Percentiles rank a stretch among this genome's conserved stretches.
phyloP scores from a whole-genome alignment of 805 yeast species.

The Grigorovia humatica region DNA sequence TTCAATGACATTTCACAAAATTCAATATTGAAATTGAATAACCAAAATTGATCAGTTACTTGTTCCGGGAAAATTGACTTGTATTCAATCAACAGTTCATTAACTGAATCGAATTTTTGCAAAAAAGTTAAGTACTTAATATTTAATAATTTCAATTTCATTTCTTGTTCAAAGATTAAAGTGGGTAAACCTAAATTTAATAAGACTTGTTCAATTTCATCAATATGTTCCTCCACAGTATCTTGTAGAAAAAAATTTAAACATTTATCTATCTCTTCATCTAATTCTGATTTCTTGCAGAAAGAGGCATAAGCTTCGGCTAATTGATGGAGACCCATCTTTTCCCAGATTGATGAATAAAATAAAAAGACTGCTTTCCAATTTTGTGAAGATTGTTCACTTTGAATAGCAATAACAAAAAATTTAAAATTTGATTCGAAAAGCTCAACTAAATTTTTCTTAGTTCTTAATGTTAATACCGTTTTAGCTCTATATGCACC shows the following conservation, averaged over 20 bases:
- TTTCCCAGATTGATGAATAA: conserved; percentile 11
- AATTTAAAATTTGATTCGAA: conserved; percentile 52
- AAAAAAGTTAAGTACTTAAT: conserved; percentile 29
- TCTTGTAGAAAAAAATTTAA: background rate
- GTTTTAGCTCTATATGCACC: conserved; percentile 61
- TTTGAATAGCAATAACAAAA: conserved; percentile 43
- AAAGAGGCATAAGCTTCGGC: conserved; percentile 10
- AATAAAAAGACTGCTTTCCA: conserved; percentile 1
- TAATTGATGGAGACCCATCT: conserved; percentile 13
- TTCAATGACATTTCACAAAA: conserved; percentile 26
- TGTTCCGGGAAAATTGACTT: conserved; percentile 3
- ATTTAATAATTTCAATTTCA: conserved; percentile 32
- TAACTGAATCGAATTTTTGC: conserved; percentile 16
- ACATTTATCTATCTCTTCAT: conserved; percentile 7
- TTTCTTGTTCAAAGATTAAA: conserved; percentile 27
- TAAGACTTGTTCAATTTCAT: conserved; percentile 34
- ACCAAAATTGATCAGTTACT: conserved; percentile 23
- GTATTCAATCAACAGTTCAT: conserved; percentile 14
- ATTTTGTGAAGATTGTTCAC: conserved; percentile 12
- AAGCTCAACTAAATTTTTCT: conserved; percentile 35
- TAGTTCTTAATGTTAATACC: conserved; percentile 41
- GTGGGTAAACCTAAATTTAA: conserved; percentile 30
- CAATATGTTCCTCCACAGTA: conserved; percentile 17
- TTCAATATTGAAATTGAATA: conserved; percentile 17
- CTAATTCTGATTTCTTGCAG: background rate